These are phyloP conservation scores for Kwoniella botswanensis DNA, from an alignment of 768 basidiomycete genomes.

Conservation along the genomic window DNA sequence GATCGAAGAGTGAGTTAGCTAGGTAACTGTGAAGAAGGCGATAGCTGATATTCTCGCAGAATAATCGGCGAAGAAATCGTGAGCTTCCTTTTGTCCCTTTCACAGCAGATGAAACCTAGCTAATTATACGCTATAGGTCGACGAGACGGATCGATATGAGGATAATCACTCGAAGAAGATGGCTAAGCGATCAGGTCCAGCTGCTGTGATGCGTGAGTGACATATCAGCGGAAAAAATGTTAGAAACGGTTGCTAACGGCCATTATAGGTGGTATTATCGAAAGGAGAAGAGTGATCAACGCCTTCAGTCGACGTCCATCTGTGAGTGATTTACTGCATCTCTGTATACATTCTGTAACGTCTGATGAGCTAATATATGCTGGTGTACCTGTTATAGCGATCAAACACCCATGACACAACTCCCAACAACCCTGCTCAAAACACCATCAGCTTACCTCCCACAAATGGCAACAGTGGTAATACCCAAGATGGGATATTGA, in stretches of 20 bases:
- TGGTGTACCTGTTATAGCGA: constrained; percentile 1
- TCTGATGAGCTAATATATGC: background rate
- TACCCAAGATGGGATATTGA: constrained; percentile 27
- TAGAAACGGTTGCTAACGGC: background rate
- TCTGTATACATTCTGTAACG: no score
- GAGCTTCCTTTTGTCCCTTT: constrained; percentile 12
- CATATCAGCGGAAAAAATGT: background rate
- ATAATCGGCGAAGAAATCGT: constrained; percentile 93
- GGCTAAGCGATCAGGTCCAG: constrained; percentile 73
- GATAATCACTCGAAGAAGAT: constrained; percentile 80
- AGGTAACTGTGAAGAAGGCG: background rate
- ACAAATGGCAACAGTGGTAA: constrained; percentile 12
- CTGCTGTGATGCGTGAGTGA: constrained; percentile 68
- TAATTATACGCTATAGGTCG: constrained; percentile 60
- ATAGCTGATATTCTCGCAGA: constrained; percentile 27
- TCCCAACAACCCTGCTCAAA: constrained; percentile 1
- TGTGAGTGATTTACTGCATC: constrained; percentile 13
- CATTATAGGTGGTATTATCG: constrained; percentile 55
- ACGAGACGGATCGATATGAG: constrained; percentile 89
- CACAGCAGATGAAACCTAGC: background rate
- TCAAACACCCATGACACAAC: constrained; percentile 9
- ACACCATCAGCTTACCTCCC: background rate
- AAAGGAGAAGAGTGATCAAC: constrained; percentile 50
- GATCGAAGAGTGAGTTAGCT: constrained; percentile 64
- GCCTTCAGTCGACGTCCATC: constrained; percentile 45